phyloP scores from a whole-genome alignment of 2,329 filamentous ascomycete genomes.

The Cordyceps cicadae region DNA sequence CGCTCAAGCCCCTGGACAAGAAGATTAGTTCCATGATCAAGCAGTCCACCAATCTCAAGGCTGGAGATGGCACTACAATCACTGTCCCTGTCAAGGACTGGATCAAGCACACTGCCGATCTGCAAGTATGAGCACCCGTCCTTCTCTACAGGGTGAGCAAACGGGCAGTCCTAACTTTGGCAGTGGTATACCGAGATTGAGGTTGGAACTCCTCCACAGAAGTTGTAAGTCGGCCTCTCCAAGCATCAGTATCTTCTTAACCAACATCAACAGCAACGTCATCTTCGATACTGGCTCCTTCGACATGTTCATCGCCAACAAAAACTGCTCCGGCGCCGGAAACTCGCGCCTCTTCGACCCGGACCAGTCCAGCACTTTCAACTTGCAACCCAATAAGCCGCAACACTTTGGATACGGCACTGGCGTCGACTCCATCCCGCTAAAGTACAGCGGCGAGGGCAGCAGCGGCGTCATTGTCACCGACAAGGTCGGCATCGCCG shows the following conservation, averaged over 20 bases:
- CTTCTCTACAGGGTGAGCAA: neutral
- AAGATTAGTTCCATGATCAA: conserved; percentile 1
- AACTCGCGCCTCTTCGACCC: conserved; percentile 21
- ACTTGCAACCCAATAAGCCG: conserved; percentile 14
- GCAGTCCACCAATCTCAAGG: neutral
- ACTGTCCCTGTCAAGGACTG: conserved; percentile 8
- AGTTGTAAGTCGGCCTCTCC: conserved; percentile 19
- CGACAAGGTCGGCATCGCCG: conserved; percentile 23
- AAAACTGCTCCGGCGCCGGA: conserved; percentile 22
- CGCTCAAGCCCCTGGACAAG: conserved; percentile 6
- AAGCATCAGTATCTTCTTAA: neutral
- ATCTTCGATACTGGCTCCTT: conserved; percentile 25
- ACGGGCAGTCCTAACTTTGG: neutral
- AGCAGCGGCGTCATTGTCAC: conserved; percentile 20
- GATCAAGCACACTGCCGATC: conserved; percentile 8
- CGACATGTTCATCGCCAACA: conserved; percentile 21
- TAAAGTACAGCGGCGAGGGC: conserved; percentile 10
- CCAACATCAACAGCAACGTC: conserved; percentile 19
- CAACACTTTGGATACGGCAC: conserved; percentile 18
- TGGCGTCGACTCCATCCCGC: conserved; percentile 22
- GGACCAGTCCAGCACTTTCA: conserved; percentile 22
- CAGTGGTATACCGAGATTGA: conserved; percentile 10
- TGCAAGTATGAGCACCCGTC: neutral
- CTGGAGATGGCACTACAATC: neutral
- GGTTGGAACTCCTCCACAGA: conserved; percentile 18